Conservation (phyloP, 306 rosid genomes). For the Gleditsia sinensis region DNA sequence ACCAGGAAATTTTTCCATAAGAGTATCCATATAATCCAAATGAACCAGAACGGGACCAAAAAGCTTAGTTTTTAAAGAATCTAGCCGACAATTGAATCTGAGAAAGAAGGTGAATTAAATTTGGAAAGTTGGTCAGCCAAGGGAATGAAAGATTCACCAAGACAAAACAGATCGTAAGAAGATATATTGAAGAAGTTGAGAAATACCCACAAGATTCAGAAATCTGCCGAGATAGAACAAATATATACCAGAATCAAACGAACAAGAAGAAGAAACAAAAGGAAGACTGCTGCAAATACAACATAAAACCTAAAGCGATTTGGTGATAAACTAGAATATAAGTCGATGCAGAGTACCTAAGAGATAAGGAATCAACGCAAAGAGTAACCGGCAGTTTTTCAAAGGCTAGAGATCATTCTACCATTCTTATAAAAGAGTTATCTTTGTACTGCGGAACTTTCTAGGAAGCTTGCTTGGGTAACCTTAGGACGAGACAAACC, state of each 20-base stretch:
- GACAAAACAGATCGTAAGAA: slow-evolving; percentile 8
- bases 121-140: slow-evolving; percentile 44
- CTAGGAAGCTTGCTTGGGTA: slow-evolving; percentile 21
- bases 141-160: slow-evolving; percentile 40
- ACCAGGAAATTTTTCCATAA: slow-evolving; percentile 44
- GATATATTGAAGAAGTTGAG: neutral
- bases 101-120: slow-evolving; percentile 27
- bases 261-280: neutral
- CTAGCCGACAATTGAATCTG: neutral
- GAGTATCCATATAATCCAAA: slow-evolving; percentile 48
- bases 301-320: neutral
- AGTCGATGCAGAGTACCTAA: neutral
- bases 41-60: neutral
- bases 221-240: neutral
- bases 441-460: slow-evolving; percentile 5
- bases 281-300: neutral
- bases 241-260: neutral
- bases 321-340: neutral
- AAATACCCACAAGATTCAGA: neutral
- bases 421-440: neutral
- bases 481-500: neutral
- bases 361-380: neutral
- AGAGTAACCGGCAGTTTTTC: neutral
- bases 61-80: slow-evolving; percentile 4
- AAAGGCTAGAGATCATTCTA: neutral